Evolutionary conservation across 208 protist genomes (phyloP), one percentile per base, ranked within the genome.

Genomic region (Wallacemonas collosoma): DNA sequence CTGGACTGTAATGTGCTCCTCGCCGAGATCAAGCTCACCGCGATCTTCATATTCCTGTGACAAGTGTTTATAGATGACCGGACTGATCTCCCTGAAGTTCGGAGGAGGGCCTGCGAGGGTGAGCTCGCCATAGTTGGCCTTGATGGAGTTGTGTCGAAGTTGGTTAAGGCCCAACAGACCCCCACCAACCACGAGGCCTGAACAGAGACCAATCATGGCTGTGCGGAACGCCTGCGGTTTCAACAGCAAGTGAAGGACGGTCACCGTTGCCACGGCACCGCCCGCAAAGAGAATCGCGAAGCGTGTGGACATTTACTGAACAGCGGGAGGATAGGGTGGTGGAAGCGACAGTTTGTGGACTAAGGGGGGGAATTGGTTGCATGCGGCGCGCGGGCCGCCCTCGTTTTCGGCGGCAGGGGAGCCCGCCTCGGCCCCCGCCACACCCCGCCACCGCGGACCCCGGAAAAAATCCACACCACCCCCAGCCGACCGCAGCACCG

Each of bases 1-100:
- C 58, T 93, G 69, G 1, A 93, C 80, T n/a, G 85, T 93, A 55
- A 92, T 75, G 51, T 80, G 65, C 72, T 91, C 88, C 64, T 93
- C 87, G 14, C 88, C 88, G 4, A 83, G 43, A 2, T 88, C 85
- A 2, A 93, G 57, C 56, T 91, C 75, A 4, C 88, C 88, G 8
- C 77, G 73, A 26, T 86, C 87, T 47, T 89, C 78, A 61, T 93
- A 93, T 17, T 82, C 76, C 26, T 84, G 66, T 1, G 80, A 71
- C 8, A 93, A 26, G 67, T 95, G 84, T 4, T 70, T 60, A 70
- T 85, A 93, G 26, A 95, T 79, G 9, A 81, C 43, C 2, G 74
- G 75, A 58, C 75, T 78, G 44, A 93, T 87, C 6, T 71, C 60
- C 0, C 67, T 50, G 40, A 89, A 95, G 75, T 90, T 85, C 8